Evolutionary conservation across 2,329 filamentous ascomycete genomes (phyloP).

Genomic region (Beauveria scarabaeidicola): DNA sequence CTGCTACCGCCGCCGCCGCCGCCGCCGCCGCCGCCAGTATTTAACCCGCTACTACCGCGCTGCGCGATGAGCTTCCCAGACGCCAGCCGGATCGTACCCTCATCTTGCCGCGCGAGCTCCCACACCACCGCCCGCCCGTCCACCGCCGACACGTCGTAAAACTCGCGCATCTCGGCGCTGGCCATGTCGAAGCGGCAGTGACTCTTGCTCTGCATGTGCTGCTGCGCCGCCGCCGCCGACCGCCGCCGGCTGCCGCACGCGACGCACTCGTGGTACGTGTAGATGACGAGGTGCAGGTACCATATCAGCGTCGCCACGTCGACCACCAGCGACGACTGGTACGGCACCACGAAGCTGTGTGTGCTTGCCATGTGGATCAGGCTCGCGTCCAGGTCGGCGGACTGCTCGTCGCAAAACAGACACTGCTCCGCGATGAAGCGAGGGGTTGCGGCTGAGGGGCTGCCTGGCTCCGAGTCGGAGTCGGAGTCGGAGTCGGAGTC

Average conservation of each 20-base stretch:
- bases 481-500: neutral
- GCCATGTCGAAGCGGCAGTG: slow-evolving; percentile 34
- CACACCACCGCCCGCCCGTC: neutral
- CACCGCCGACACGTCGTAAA: slow-evolving; percentile 23
- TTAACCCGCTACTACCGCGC: neutral
- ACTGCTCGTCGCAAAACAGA: slow-evolving; percentile 30
- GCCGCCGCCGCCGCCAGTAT: neutral
- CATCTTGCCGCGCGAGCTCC: neutral
- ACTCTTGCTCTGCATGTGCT: slow-evolving; percentile 38
- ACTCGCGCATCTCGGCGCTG: slow-evolving; percentile 23
- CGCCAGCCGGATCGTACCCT: neutral
- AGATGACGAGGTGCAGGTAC: slow-evolving; percentile 39
- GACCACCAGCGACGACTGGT: slow-evolving; percentile 29
- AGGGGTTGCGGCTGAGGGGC: neutral
- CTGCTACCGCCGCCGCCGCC: neutral
- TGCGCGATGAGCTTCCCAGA: slow-evolving; percentile 8
- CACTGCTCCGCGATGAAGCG: slow-evolving; percentile 24
- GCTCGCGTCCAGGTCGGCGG: slow-evolving; percentile 24
- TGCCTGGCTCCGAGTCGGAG: neutral
- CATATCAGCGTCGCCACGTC: slow-evolving; percentile 35
- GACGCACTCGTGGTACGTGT: slow-evolving; percentile 37
- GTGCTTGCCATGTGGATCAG: slow-evolving; percentile 36
- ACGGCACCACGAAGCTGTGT: slow-evolving; percentile 37
- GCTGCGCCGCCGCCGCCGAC: slow-evolving; percentile 33
- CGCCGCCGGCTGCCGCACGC: slow-evolving; percentile 34